These are phyloP conservation scores for Cladosporium oxysporum DNA, from an alignment of 2,329 filamentous ascomycete genomes.

Conservation along the genomic window DNA sequence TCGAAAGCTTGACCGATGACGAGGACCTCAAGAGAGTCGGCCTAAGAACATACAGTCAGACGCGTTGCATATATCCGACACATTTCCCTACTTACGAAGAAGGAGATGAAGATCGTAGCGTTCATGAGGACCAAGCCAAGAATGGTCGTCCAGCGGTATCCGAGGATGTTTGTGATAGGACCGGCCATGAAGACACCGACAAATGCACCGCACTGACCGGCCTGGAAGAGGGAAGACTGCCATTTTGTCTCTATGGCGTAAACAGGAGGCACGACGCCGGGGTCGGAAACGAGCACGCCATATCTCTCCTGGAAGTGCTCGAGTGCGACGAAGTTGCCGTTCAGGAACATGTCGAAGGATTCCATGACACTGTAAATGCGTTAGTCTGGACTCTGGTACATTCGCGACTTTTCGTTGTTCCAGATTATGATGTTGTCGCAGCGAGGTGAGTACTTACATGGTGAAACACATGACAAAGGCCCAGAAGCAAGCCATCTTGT, in stretches of 20 bases:
- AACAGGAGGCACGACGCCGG: conserved; percentile 15
- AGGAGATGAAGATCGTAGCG: conserved; percentile 58
- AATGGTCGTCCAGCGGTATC: conserved; percentile 60
- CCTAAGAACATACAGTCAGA: conserved; percentile 28
- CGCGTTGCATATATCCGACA: background rate
- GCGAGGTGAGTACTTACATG: conserved; percentile 46
- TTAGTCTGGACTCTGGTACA: background rate
- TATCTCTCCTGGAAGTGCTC: conserved; percentile 47
- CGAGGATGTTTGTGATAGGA: conserved; percentile 57
- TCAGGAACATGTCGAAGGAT: conserved; percentile 61
- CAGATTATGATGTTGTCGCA: conserved; percentile 3
- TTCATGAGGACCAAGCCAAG: conserved; percentile 56
- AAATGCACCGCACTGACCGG: conserved; percentile 58
- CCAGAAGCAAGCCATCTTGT: conserved; percentile 54
- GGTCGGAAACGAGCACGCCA: conserved; percentile 41
- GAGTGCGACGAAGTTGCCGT: conserved; percentile 57
- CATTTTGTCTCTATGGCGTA: conserved; percentile 53
- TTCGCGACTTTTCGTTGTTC: conserved; percentile 22
- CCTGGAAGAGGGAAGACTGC: conserved; percentile 56
- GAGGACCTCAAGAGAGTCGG: conserved; percentile 45
- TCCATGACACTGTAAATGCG: conserved; percentile 55
- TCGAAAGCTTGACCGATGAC: conserved; percentile 58
- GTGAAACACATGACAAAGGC: conserved; percentile 52
- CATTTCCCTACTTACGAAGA: conserved; percentile 42
- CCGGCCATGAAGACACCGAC: conserved; percentile 60